Conservation (phyloP, 345 rosid species). For the Limnanthes douglasii region DNA sequence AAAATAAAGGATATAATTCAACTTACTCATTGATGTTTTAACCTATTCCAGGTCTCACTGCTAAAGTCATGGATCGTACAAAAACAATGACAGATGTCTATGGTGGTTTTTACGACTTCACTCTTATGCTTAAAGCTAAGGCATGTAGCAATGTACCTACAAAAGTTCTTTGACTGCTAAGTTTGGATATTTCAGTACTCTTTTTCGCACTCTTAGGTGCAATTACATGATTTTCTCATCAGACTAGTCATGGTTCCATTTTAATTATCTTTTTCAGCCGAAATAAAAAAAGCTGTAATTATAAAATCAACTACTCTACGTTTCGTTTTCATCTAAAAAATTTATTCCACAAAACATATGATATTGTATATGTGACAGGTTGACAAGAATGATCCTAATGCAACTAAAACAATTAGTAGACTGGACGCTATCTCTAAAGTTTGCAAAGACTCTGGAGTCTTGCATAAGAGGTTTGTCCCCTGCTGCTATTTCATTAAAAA, state of each 20-base stretch:
- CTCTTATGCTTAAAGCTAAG: conserved; percentile 61
- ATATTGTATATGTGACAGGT: conserved; percentile 37
- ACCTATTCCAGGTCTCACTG: conserved; percentile 62
- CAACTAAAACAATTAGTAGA: conserved; percentile 35
- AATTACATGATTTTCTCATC: too few species aligned
- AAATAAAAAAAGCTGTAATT: too few species aligned
- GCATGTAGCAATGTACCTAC: too few species aligned
- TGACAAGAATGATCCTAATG: conserved; percentile 60
- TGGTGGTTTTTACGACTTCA: conserved; percentile 72
- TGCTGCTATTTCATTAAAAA: too few species aligned
- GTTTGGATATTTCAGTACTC: too few species aligned
- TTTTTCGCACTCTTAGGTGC: too few species aligned
- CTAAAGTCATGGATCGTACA: conserved; percentile 69
- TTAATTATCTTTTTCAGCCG: conserved; percentile 3
- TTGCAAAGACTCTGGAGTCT: conserved; percentile 47
- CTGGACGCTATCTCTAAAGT: conserved; percentile 48
- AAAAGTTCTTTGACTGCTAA: too few species aligned
- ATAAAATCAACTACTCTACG: too few species aligned
- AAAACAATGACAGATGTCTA: conserved; percentile 83
- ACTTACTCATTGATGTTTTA: too few species aligned
- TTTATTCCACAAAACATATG: too few species aligned
- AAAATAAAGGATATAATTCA: too few species aligned
- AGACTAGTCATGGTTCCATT: not conserved
- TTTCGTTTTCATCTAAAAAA: too few species aligned
- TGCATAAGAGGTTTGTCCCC: conserved; percentile 58